Conservation (phyloP, 2,329 filamentous ascomycete genomes). For the Aureobasidium sp. region DNA sequence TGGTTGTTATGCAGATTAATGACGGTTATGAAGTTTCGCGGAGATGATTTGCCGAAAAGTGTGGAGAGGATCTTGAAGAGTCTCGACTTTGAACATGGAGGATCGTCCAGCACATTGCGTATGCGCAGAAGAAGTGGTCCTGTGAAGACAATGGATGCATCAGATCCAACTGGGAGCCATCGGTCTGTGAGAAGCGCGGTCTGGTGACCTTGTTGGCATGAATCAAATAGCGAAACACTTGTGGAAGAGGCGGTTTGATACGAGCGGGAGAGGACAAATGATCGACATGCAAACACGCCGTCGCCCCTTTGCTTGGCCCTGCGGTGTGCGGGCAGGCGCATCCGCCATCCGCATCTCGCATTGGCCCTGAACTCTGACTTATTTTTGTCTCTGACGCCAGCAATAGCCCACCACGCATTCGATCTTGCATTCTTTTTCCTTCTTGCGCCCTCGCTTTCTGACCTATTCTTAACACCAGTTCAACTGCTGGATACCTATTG, state of each 20-base stretch:
- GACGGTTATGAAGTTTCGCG: slow-evolving; percentile 4
- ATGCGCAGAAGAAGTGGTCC: neutral
- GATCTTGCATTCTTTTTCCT: neutral
- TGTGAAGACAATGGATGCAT: neutral
- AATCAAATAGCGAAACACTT: neutral
- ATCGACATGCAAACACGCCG: neutral
- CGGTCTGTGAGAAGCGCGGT: neutral
- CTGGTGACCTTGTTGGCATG: neutral
- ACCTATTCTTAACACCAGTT: neutral
- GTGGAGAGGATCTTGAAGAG: neutral
- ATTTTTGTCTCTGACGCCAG: slow-evolving; percentile 13
- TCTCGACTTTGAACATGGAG: neutral
- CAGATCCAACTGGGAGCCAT: neutral
- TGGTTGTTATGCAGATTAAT: slow-evolving; percentile 8
- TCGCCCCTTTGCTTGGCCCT: slow-evolving; percentile 10
- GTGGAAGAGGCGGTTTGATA: neutral
- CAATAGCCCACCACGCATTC: neutral
- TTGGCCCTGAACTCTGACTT: slow-evolving; percentile 11
- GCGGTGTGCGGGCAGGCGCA: neutral
- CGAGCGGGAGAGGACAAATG: slow-evolving; percentile 4
- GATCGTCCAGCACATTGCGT: neutral
- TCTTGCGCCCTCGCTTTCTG: neutral
- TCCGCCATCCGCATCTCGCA: slow-evolving; percentile 6
- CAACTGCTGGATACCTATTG: neutral
- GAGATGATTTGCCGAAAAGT: neutral